Conservation (phyloP, 2,329 filamentous ascomycete species). For the Fusarium nematophilum region DNA sequence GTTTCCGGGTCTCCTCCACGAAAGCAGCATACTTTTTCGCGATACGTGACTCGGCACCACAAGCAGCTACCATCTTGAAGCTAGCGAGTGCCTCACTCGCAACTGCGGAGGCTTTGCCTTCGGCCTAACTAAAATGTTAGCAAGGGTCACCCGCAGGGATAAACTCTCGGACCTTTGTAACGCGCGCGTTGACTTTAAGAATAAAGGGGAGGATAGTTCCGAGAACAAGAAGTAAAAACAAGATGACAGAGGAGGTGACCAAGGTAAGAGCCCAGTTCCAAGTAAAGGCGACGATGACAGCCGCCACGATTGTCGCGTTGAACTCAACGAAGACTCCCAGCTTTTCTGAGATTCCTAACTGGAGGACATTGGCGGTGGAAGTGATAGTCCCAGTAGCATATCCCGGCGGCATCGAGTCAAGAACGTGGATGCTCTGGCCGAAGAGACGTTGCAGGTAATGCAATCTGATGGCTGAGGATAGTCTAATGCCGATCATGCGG, state of each 20-base stretch:
- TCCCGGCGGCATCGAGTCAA: constrained; percentile 73
- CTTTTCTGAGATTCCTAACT: constrained; percentile 73
- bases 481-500: constrained; percentile 70
- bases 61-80: constrained; percentile 72
- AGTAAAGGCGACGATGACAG: constrained; percentile 66
- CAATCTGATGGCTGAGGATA: constrained; percentile 70
- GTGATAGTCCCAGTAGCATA: constrained; percentile 73
- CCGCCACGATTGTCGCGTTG: constrained; percentile 61
- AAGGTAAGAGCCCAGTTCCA: constrained; percentile 70
- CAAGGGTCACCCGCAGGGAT: background rate
- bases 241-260: constrained; percentile 65
- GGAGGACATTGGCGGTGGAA: constrained; percentile 71
- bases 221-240: constrained; percentile 66
- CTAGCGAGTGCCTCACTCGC: constrained; percentile 71
- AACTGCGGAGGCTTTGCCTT: constrained; percentile 67
- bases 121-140: constrained; percentile 50
- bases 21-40: constrained; percentile 64
- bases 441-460: constrained; percentile 74
- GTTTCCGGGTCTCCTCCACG: constrained; percentile 64
- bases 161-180: constrained; percentile 51
- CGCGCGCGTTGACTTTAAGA: constrained; percentile 60
- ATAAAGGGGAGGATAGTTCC: constrained; percentile 65
- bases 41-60: constrained; percentile 68
- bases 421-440: constrained; percentile 72
- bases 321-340: constrained; percentile 69